Base-by-base conservation (phyloP, 352 stramenopile genomes). In the Thalassiosira livingstoniorum region DNA sequence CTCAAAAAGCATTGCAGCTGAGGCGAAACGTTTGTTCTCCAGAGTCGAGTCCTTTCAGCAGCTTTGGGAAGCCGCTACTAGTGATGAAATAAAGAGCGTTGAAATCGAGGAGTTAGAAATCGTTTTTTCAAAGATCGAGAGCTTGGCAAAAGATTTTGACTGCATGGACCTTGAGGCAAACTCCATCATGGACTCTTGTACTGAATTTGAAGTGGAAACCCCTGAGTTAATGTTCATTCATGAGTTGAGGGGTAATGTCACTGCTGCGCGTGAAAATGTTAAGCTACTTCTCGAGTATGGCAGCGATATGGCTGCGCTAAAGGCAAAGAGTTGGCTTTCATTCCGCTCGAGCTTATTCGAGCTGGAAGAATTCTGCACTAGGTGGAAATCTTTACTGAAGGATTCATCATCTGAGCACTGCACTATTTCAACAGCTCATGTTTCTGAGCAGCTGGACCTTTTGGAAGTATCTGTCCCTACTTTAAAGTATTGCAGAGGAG, bases 291-390 rank as follows among this genome's bases (percentile, higher is more conserved):
- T 58, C 4, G 47, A 23, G 7, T 98, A 98, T 82, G 87, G 85
- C 29, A 89, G 91, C 0, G 96, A 98, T 53, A 43, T 97, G 1
- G 73, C 92, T 18, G 82, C 70, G 1, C 80, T 98, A 21, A 87
- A 87, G 0, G 66, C 79, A 0, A 90, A 97, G 62, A 97, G 98
- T 67, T 98, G 97, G 97, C 97, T 98, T 74, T 95, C 91, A 11
- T 98, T 98, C 80, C 96, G 95, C 10, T 80, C 89, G 0, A 98
- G 98, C 47, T 91, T 98, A 64, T 98, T 98, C 80, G 95, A 93
- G 0, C 90, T 98, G 0, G 89, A 97, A 71, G 97, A 98, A 68
- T 95, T 98, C 4, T 93, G 91, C 27, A 91, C 92, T 34, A 96
- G 96, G 60, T 98, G 97, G 97, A 87, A 78, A 5, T 93, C 97